Conservation (phyloP, 2,329 filamentous ascomycete species). For the Alternaria alternata region DNA sequence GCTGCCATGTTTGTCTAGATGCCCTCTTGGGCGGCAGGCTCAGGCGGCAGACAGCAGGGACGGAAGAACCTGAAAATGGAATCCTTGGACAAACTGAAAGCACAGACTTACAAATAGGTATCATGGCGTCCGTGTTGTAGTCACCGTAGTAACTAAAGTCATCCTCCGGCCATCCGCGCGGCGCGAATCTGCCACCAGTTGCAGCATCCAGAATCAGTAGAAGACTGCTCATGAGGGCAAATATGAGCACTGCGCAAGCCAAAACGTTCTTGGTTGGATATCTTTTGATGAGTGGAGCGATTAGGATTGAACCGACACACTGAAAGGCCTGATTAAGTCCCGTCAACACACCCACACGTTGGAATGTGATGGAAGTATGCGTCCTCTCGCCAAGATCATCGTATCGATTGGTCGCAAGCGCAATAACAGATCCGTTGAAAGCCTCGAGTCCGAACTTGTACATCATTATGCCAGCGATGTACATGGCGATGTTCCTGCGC, state of each 20-base stretch:
- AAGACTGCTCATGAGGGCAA: slow-evolving; percentile 58
- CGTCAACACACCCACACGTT: slow-evolving; percentile 57
- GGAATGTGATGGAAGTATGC: slow-evolving; percentile 54
- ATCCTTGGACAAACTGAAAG: neutral
- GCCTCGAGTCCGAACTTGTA: slow-evolving; percentile 63
- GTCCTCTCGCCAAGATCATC: slow-evolving; percentile 53
- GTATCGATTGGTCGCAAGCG: slow-evolving; percentile 60
- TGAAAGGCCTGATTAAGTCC: slow-evolving; percentile 62
- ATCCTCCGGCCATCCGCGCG: slow-evolving; percentile 46
- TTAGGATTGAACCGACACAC: slow-evolving; percentile 61
- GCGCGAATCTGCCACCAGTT: slow-evolving; percentile 56
- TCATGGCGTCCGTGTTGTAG: slow-evolving; percentile 61
- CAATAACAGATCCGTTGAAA: slow-evolving; percentile 61
- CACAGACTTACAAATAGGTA: slow-evolving; percentile 54
- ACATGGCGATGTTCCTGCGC: slow-evolving; percentile 50
- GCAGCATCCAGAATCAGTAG: slow-evolving; percentile 59
- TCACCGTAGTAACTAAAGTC: slow-evolving; percentile 58
- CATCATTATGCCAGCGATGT: slow-evolving; percentile 61
- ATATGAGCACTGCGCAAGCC: slow-evolving; percentile 55
- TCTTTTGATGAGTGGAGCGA: slow-evolving; percentile 60
- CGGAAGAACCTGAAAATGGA: too few relatives aligned
- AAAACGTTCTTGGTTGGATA: slow-evolving; percentile 59
- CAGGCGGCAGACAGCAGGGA: neutral
- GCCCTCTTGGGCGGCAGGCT: neutral
- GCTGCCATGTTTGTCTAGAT: neutral